Base-by-base conservation (phyloP, 768 basidiomycete genomes). In the Boletus tylopilopsis region DNA sequence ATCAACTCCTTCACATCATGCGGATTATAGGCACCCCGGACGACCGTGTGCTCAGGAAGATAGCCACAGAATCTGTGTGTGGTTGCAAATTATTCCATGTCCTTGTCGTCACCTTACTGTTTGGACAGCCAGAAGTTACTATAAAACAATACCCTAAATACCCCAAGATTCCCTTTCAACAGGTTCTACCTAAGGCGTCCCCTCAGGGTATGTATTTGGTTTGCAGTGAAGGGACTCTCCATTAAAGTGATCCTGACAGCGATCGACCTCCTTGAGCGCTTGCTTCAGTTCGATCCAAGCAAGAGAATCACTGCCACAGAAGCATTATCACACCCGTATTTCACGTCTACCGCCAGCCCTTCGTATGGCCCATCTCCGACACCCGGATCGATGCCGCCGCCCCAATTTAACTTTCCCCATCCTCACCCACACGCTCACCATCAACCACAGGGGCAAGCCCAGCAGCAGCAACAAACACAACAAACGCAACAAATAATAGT, bases 1-100 rank as follows among this genome's bases (percentile, higher is more conserved):
- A 99, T 68, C 96, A 99, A 66, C 75, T 99, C n/a, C 76, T 93
- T 38, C 93, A 95, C 61, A 99, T 99, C 64, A 94, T 98, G 85
- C 81, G 94, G 61, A 90, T 98, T 42, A 82, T 98, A 51, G 96
- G 96, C 13, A 98, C 95, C 0, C 96, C 96, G 3, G 85, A 88
- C 49, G 92, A 97, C 42, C 78, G 84, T 16, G 86, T 88, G 22
- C 76, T 98, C 42, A 79, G 86, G 55, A 92, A 96, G 69, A 94
- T 98, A 68, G 78, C 80, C 36, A 83, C 82, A 37, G 94, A 99
- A 69, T 90, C 92, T 44, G 94, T 94, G 61, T 44, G 89, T 52
- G 42, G 10, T 41, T 21, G 16, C 24, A 29, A 29, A 29, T 37
- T 43, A 18, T 38, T 19, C 6, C 19, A 13, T 35, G 23, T 35